phyloP scores from a whole-genome alignment of 495 filamentous ascomycete genomes.

The Ramalina peruviana region DNA sequence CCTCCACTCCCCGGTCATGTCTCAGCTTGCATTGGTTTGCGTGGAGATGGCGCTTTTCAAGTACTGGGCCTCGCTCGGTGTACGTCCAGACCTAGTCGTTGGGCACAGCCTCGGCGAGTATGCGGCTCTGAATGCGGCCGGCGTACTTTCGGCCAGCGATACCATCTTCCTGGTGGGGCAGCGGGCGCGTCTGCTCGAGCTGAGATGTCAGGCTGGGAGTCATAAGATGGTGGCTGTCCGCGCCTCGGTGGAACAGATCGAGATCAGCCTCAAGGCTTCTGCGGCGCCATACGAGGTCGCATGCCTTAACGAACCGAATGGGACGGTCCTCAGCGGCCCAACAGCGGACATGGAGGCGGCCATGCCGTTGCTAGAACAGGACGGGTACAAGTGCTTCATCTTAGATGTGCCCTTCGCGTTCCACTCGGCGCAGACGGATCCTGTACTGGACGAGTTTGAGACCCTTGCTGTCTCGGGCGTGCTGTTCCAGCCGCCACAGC shows the following conservation, averaged over 20 bases:
- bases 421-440: constrained; percentile 38
- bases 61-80: constrained; percentile 45
- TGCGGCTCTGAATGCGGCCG: constrained; percentile 55
- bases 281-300: constrained; percentile 30
- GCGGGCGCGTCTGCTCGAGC: constrained; percentile 50
- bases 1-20: constrained; percentile 12
- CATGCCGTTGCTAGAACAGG: not conserved
- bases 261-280: constrained; percentile 12
- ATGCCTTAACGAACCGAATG: constrained; percentile 47
- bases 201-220: constrained; percentile 45
- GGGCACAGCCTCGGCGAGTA: constrained; percentile 69
- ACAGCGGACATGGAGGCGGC: constrained; percentile 22
- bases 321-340: constrained; percentile 48
- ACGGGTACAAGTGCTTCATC: constrained; percentile 18
- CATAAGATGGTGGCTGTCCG: constrained; percentile 38
- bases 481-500: constrained; percentile 18
- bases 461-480: constrained; percentile 19
- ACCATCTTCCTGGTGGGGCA: constrained; percentile 56
- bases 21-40: not conserved
- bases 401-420: constrained; percentile 40
- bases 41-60: not conserved
- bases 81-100: constrained; percentile 50
- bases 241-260: constrained; percentile 20
- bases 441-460: constrained; percentile 34
- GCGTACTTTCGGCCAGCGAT: constrained; percentile 54